phyloP scores from a whole-genome alignment of 116 monocot species.

The Dioscorea cayenensis region DNA sequence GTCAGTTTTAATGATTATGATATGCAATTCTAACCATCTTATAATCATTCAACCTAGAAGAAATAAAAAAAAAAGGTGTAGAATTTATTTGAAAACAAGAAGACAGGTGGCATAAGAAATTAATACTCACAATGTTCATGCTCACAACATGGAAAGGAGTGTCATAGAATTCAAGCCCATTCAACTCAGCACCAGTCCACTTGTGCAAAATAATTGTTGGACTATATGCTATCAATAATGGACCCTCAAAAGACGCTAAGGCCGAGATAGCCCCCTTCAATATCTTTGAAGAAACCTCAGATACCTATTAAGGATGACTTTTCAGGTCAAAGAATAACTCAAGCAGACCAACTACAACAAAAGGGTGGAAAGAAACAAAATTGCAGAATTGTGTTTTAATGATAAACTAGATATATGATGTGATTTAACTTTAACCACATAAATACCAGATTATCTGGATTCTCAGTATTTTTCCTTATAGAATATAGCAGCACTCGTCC shows the following conservation, averaged over 20 bases:
- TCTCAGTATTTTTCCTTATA: conserved; percentile 54
- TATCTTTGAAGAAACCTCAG: conserved; percentile 90
- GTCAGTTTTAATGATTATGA: too few relatives aligned
- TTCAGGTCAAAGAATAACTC: not conserved
- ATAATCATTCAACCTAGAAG: not conserved
- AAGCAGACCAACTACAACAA: not conserved
- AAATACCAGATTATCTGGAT: conserved; percentile 53
- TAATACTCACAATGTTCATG: conserved; percentile 77
- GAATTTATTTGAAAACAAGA: not conserved
- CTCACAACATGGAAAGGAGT: conserved; percentile 96
- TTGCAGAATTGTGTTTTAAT: not conserved
- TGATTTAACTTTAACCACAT: not conserved
- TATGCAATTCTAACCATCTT: too few relatives aligned
- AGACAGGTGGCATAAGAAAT: not conserved
- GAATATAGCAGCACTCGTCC: conserved; percentile 83
- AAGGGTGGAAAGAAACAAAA: not conserved
- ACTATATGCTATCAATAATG: conserved; percentile 87
- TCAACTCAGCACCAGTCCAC: conserved; percentile 92
- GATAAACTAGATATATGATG: too few relatives aligned
- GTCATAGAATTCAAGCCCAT: conserved; percentile 97
- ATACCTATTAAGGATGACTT: conserved; percentile 27
- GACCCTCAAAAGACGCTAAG: conserved; percentile 94
- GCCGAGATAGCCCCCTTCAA: conserved; percentile 92
- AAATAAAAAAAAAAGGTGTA: not conserved
- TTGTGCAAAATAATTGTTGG: conserved; percentile 86